A percentile compares a stretch with the other conserved stretches of the same genome.
phyloP scores from a whole-genome alignment of 169 alveolate genomes.

The Haemoproteus tartakovskyi region DNA sequence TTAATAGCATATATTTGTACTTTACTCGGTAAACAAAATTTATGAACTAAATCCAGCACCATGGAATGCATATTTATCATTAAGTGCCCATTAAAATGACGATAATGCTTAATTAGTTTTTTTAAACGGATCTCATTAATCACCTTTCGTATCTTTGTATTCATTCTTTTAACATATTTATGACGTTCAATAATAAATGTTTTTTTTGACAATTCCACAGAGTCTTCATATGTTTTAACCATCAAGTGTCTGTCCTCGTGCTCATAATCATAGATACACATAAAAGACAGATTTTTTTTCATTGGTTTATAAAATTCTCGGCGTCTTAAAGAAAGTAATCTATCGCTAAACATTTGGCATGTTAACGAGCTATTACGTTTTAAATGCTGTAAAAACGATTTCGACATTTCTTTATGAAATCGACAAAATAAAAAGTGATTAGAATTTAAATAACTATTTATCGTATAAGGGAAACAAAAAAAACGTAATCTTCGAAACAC shows the following conservation, averaged over 20 bases:
- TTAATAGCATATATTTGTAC: conserved; percentile 55
- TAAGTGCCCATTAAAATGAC: conserved; percentile 1
- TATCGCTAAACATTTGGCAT: no score
- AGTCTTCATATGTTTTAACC: background rate
- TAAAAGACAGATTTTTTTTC: conserved; percentile 14
- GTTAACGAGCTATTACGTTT: background rate
- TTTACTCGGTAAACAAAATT: conserved; percentile 23
- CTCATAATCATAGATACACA: conserved; percentile 23
- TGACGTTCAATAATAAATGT: background rate
- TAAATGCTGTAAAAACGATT: conserved; percentile 4
- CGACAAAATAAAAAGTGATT: conserved; percentile 16
- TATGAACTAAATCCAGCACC: conserved; percentile 23
- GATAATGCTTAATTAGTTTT: background rate
- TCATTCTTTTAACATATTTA: background rate
- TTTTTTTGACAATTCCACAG: background rate
- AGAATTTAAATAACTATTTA: conserved; percentile 13
- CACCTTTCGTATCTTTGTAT: background rate
- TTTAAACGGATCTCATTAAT: background rate
- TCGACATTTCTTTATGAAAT: conserved; percentile 22
- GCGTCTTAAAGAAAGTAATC: conserved; percentile 12
- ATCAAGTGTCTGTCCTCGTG: background rate
- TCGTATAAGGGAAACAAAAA: conserved; percentile 32
- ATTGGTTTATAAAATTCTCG: conserved; percentile 13
- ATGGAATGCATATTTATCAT: conserved; percentile 2
- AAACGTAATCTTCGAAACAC: conserved; percentile 18